These are phyloP conservation scores for Epicoccum sorghinum DNA, from an alignment of 2,329 filamentous ascomycete species.

Conservation along the genomic window DNA sequence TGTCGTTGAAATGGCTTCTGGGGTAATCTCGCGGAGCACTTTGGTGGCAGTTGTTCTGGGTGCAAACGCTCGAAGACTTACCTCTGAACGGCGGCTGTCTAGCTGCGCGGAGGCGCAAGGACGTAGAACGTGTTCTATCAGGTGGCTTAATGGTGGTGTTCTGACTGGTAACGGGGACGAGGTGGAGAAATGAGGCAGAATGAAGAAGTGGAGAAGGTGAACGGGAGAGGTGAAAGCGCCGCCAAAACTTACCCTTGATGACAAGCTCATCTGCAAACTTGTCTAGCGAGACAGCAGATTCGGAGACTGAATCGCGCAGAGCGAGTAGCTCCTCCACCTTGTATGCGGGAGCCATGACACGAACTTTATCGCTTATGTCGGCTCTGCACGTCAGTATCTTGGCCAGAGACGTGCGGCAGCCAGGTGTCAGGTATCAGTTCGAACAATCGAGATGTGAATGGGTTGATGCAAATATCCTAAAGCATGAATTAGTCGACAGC, in stretches of 20 bases:
- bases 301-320: conserved; percentile 49
- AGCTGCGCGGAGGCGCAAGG: conserved; percentile 47
- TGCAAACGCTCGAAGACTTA: conserved; percentile 30
- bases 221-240: conserved; percentile 19
- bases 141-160: conserved; percentile 10
- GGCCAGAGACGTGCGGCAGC: background rate
- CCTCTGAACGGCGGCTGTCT: conserved; percentile 32
- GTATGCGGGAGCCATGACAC: conserved; percentile 45
- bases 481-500: conserved; percentile 3
- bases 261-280: conserved; percentile 51
- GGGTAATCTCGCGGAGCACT: conserved; percentile 17
- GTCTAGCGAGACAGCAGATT: conserved; percentile 51
- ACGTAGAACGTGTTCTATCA: conserved; percentile 49
- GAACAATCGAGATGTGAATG: conserved; percentile 38
- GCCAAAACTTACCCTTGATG: conserved; percentile 47
- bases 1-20: conserved; percentile 20
- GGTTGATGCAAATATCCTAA: conserved; percentile 47
- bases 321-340: conserved; percentile 51
- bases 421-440: conserved; percentile 1
- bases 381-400: background rate
- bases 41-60: conserved; percentile 23
- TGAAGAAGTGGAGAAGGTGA: no score
- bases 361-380: conserved; percentile 5
- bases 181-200: no score
- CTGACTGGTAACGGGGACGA: no score